Percentiles rank a stretch among this genome's conserved stretches.
phyloP scores from a whole-genome alignment of 2,329 filamentous ascomycete species.

The Cordyceps fumosorosea region DNA sequence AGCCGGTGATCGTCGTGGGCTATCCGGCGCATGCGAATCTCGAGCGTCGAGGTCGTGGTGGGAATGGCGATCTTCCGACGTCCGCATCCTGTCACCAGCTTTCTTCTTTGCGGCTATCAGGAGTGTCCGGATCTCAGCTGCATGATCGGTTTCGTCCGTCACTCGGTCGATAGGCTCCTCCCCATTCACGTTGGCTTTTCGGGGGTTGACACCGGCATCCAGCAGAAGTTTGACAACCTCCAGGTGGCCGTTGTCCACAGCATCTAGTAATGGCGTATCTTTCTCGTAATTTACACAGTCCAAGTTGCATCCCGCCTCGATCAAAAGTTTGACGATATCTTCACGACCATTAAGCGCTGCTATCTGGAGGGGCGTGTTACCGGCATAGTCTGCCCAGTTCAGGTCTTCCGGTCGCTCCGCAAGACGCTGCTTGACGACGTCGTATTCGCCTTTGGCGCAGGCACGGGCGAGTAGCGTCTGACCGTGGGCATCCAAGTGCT shows the following conservation, averaged over 20 bases:
- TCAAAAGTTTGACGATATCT: constrained; percentile 79
- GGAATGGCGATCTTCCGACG: constrained; percentile 51
- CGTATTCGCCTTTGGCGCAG: constrained; percentile 78
- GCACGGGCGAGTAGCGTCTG: constrained; percentile 86
- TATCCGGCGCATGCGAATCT: constrained; percentile 50
- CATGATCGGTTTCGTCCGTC: constrained; percentile 66
- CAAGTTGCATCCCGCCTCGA: constrained; percentile 77
- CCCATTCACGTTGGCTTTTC: constrained; percentile 84
- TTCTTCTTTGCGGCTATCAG: constrained; percentile 55
- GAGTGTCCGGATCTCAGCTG: constrained; percentile 67
- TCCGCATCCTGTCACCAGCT: constrained; percentile 45
- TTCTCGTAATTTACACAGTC: constrained; percentile 75
- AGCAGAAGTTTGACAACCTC: constrained; percentile 81
- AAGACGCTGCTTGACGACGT: constrained; percentile 67
- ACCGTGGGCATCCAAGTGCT: constrained; percentile 86
- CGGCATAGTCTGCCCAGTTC: constrained; percentile 85
- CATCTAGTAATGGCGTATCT: constrained; percentile 91
- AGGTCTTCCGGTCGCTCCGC: constrained; percentile 79
- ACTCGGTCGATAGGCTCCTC: constrained; percentile 86
- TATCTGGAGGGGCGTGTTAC: constrained; percentile 93
- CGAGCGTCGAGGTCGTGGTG: constrained; percentile 37
- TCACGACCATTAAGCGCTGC: constrained; percentile 81
- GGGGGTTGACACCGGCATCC: constrained; percentile 82
- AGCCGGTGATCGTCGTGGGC: constrained; percentile 51
- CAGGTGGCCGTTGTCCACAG: constrained; percentile 89